Evolutionary conservation across 192 early-diverging fungal species (phyloP).

Genomic region (Pilobolus umbonatus): DNA sequence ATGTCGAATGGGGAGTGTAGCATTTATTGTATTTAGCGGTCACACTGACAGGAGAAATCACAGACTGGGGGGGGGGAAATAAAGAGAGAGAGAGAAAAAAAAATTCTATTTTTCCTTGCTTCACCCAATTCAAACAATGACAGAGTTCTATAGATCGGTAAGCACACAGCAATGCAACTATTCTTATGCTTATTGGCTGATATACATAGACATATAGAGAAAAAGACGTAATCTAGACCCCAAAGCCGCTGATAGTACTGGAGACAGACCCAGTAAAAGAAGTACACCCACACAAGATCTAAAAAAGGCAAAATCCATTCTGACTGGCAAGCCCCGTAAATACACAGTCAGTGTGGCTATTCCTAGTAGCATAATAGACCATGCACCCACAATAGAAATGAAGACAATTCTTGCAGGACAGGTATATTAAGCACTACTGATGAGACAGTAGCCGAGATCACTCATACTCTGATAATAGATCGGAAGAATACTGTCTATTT

Average conservation of each 20-base stretch:
- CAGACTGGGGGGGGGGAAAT: too few relatives aligned
- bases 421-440: conserved; percentile 24
- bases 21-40: too few relatives aligned
- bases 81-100: too few relatives aligned
- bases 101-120: not conserved
- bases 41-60: too few relatives aligned
- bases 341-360: conserved; percentile 65
- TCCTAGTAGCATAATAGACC: conserved; percentile 60
- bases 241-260: conserved; percentile 32
- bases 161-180: not conserved
- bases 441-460: not conserved
- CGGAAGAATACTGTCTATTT: conserved; percentile 50
- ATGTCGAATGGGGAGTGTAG: too few relatives aligned
- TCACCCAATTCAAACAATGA: not conserved
- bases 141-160: conserved; percentile 14
- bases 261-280: conserved; percentile 16
- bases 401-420: conserved; percentile 70
- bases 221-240: conserved; percentile 29
- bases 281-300: conserved; percentile 5
- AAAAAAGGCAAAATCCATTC: not conserved
- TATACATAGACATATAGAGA: not conserved
- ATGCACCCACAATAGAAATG: conserved; percentile 56
- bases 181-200: not conserved
- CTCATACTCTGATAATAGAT: conserved; percentile 34
- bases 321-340: conserved; percentile 23